phyloP scores from a whole-genome alignment of 2,329 filamentous ascomycete genomes.

The Endothia cerciana region DNA sequence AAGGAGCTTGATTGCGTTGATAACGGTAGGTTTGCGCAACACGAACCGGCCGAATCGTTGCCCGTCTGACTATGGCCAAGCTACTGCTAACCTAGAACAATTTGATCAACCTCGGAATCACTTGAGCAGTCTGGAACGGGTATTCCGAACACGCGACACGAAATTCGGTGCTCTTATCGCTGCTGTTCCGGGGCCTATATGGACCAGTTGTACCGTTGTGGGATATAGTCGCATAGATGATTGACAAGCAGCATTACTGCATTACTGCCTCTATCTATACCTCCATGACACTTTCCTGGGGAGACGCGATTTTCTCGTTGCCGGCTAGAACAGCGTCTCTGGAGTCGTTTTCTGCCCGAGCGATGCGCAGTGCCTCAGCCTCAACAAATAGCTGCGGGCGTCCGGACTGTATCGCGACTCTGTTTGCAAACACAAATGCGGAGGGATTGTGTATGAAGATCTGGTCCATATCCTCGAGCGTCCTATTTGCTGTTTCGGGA shows the following conservation, averaged over 20 bases:
- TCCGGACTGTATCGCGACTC: conserved; percentile 40
- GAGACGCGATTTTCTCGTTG: conserved; percentile 11
- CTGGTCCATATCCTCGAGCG: conserved; percentile 54
- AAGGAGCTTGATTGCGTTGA: not conserved
- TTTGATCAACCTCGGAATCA: too few species aligned
- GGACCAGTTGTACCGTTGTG: not conserved
- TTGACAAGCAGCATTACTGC: too few species aligned
- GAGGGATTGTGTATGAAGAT: conserved; percentile 41
- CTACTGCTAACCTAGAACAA: not conserved
- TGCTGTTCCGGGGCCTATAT: not conserved
- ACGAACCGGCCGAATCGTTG: not conserved
- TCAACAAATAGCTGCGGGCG: conserved; percentile 42
- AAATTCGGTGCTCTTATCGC: not conserved
- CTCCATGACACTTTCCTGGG: conserved; percentile 10
- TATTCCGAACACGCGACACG: too few species aligned
- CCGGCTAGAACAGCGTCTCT: conserved; percentile 10
- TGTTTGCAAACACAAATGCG: conserved; percentile 40
- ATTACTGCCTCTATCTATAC: not conserved
- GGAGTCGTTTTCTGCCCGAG: conserved; percentile 14
- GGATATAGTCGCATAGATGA: too few species aligned
- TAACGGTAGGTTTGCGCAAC: not conserved
- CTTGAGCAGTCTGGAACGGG: too few species aligned
- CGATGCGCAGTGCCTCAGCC: conserved; percentile 39
- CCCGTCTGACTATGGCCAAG: not conserved
- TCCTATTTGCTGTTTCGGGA: conserved; percentile 50